phyloP scores from a whole-genome alignment of 2,329 filamentous ascomycete species.

The Dendrostoma leiphaemia region DNA sequence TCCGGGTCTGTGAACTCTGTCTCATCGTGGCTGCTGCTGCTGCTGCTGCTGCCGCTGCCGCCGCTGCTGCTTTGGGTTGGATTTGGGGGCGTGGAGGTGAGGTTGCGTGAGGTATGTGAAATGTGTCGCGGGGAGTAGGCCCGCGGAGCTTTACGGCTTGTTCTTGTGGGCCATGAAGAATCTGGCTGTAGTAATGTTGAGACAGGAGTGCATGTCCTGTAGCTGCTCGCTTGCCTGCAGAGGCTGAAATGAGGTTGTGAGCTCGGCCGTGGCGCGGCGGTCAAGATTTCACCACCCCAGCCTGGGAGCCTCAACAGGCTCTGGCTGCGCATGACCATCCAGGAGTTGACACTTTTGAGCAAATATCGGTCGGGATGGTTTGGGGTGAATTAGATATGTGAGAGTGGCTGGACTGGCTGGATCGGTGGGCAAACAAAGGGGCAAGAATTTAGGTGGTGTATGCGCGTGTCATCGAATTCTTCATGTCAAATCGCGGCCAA shows the following conservation, averaged over 20 bases:
- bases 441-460: neutral
- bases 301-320: neutral
- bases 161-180: neutral
- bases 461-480: neutral
- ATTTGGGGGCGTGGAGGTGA: neutral
- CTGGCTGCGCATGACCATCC: neutral
- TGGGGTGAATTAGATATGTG: too few species aligned
- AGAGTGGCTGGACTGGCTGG: neutral
- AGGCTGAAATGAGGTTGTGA: neutral
- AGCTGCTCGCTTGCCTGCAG: neutral
- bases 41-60: too few species aligned
- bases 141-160: neutral
- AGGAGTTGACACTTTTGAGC: neutral
- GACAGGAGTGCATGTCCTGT: too few species aligned
- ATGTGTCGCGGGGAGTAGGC: neutral
- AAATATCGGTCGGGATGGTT: too few species aligned
- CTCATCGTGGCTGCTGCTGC: neutral
- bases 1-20: neutral
- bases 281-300: neutral
- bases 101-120: neutral
- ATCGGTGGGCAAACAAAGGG: neutral
- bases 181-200: neutral
- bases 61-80: too few species aligned
- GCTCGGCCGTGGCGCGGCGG: neutral
- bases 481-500: neutral